A percentile compares a stretch with the other conserved stretches of the same genome.
These are phyloP conservation scores for Starmerella bacillaris DNA, from an alignment of 805 yeast genomes.

Conservation along the genomic window DNA sequence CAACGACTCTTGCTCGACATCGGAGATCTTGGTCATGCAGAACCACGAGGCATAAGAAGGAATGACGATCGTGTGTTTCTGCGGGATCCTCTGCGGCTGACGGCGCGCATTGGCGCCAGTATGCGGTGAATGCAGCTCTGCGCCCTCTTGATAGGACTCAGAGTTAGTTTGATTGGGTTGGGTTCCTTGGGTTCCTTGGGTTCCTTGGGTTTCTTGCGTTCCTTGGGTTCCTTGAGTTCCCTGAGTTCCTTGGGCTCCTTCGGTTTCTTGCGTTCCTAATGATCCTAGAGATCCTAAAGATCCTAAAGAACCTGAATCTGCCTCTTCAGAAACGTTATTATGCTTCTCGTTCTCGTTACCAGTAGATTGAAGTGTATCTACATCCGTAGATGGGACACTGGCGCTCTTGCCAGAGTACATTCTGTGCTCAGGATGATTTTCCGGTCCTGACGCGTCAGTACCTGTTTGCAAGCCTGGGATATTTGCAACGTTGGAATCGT, in stretches of 20 bases:
- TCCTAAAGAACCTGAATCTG: too few relatives aligned
- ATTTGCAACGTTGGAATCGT: too few relatives aligned
- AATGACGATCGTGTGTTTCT: constrained; percentile 66
- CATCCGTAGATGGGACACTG: too few relatives aligned
- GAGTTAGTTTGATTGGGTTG: neutral
- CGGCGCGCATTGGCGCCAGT: too few relatives aligned
- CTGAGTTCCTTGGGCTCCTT: neutral
- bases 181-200: neutral
- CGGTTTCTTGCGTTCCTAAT: neutral
- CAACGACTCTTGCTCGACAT: constrained; percentile 62
- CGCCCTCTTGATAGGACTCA: neutral
- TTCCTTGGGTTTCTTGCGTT: neutral
- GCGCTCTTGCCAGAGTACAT: too few relatives aligned
- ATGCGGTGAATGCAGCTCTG: neutral
- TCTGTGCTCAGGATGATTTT: too few relatives aligned
- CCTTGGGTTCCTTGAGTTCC: neutral
- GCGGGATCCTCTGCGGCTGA: constrained; percentile 25
- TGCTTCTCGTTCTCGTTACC: too few relatives aligned
- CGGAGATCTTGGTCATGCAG: constrained; percentile 48
- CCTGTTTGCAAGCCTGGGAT: too few relatives aligned
- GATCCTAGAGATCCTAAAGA: too few relatives aligned
- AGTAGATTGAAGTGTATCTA: too few relatives aligned
- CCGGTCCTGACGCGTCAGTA: too few relatives aligned
- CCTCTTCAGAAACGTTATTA: too few relatives aligned
- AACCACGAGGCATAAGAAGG: constrained; percentile 88